A percentile compares a stretch with the other conserved stretches of the same genome.
phyloP scores from a whole-genome alignment of 164 flowering plant species.

The Malania oleifera region DNA sequence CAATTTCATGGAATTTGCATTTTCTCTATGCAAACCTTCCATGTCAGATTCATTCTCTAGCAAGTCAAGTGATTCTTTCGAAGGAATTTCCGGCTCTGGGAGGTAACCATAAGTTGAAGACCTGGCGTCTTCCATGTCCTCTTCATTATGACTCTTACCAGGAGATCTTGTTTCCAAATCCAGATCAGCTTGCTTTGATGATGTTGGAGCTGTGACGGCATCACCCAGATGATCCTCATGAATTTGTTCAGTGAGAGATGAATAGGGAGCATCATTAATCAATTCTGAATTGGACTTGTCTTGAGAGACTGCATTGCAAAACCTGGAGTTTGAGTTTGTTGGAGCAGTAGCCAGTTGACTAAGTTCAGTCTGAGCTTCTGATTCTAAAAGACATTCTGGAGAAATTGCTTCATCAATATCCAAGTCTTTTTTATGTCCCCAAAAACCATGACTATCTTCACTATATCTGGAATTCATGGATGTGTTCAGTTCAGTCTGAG shows the following conservation, averaged over 20 bases:
- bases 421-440: neutral
- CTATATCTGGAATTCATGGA: too few species aligned
- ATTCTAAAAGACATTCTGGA: slow-evolving; percentile 7
- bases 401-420: slow-evolving; percentile 11
- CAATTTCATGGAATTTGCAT: slow-evolving; percentile 2
- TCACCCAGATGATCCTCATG: slow-evolving; percentile 3
- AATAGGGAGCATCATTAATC: neutral
- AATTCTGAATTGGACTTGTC: slow-evolving; percentile 5
- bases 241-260: neutral
- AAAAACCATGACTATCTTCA: neutral
- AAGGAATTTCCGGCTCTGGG: slow-evolving; percentile 3
- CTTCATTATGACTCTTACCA: slow-evolving; percentile 2
- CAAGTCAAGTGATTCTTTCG: slow-evolving; percentile 3
- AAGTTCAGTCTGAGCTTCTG: slow-evolving; percentile 17
- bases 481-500: too few species aligned
- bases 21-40: slow-evolving; percentile 4
- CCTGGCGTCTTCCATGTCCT: neutral
- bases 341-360: slow-evolving; percentile 11
- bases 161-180: slow-evolving; percentile 12
- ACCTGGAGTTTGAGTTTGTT: neutral
- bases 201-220: neutral
- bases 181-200: slow-evolving; percentile 9
- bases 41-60: slow-evolving; percentile 6
- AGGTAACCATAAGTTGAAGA: slow-evolving; percentile 4
- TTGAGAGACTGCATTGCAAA: neutral